phyloP scores from a whole-genome alignment of 305 asterid species.

The Withania somnifera region DNA sequence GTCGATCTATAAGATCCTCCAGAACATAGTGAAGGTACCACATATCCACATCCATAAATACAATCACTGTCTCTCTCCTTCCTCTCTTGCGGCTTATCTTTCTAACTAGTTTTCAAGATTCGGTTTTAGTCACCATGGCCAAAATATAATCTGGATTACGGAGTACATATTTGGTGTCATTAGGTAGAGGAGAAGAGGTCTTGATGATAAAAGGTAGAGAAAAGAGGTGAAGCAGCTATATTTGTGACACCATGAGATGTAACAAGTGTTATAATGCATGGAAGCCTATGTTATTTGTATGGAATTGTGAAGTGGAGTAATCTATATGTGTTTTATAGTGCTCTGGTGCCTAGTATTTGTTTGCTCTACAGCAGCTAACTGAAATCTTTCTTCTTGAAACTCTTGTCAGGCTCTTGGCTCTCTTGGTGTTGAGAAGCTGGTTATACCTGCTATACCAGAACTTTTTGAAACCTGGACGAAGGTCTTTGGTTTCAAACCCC shows the following conservation, averaged over 20 bases:
- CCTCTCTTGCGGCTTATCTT: background rate
- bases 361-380: background rate
- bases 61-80: background rate
- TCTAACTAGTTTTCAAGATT: background rate
- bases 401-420: constrained; percentile 56
- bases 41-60: background rate
- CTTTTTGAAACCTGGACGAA: constrained; percentile 86
- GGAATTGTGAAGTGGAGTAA: background rate
- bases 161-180: background rate
- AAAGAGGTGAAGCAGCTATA: background rate
- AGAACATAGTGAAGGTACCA: background rate
- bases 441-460: constrained; percentile 84
- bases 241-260: background rate
- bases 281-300: no score
- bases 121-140: background rate
- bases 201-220: no score
- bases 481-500: constrained; percentile 57
- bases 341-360: background rate
- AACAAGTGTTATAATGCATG: background rate
- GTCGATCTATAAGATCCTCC: background rate
- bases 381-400: constrained; percentile 2
- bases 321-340: background rate
- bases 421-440: constrained; percentile 63
- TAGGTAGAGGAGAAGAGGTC: constrained; percentile 5
- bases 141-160: background rate